Conservation (phyloP, 192 early-diverging fungal species). For the Geosiphon pyriformis region DNA sequence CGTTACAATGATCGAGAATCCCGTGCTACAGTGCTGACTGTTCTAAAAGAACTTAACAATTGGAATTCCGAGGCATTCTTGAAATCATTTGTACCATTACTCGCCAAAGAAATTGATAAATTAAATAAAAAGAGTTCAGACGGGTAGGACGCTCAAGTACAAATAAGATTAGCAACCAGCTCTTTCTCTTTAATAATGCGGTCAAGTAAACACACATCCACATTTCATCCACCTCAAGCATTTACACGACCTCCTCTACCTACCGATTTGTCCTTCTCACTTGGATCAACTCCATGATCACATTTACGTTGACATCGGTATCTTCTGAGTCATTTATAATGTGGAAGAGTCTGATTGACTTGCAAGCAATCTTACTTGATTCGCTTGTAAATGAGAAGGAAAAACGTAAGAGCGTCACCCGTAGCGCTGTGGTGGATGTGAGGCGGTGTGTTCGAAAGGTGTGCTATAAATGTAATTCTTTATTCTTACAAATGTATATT, state of each 20-base stretch:
- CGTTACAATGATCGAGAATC: conserved; percentile 68
- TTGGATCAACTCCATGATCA: conserved; percentile 55
- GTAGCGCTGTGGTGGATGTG: conserved; percentile 49
- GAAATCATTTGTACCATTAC: conserved; percentile 47
- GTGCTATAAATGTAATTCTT: not conserved
- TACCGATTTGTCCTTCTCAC: conserved; percentile 57
- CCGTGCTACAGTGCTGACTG: conserved; percentile 52
- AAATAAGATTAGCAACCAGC: not conserved
- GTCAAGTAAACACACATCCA: not conserved
- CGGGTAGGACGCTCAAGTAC: conserved; percentile 30
- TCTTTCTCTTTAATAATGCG: not conserved
- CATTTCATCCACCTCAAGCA: not conserved
- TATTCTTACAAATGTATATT: not conserved
- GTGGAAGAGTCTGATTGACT: conserved; percentile 31
- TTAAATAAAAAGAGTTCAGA: conserved; percentile 36
- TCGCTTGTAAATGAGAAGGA: conserved; percentile 40
- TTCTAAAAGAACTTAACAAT: conserved; percentile 49
- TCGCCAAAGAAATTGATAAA: conserved; percentile 48
- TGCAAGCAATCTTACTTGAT: conserved; percentile 49
- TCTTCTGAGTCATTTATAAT: conserved; percentile 12
- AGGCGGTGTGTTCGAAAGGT: conserved; percentile 53
- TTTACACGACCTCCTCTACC: conserved; percentile 43
- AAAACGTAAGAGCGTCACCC: conserved; percentile 47
- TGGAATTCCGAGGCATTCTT: conserved; percentile 54
- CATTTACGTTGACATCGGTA: conserved; percentile 30